Conservation (phyloP, 148 eudicot genomes). For the Rhododendron griersonianum region DNA sequence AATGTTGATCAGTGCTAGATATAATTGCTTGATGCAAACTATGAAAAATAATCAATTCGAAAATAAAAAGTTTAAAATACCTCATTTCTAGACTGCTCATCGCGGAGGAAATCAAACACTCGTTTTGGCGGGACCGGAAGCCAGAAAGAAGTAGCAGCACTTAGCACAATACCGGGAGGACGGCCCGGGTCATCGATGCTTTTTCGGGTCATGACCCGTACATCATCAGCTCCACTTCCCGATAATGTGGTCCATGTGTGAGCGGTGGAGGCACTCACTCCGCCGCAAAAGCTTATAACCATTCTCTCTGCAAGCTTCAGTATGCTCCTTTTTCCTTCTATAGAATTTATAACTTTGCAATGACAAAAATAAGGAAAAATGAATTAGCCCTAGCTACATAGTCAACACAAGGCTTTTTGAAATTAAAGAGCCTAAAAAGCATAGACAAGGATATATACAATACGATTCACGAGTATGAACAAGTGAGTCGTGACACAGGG, state of each 20-base stretch:
- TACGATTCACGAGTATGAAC: too few species aligned
- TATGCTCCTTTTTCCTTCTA: conserved; percentile 31
- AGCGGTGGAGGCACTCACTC: conserved; percentile 7
- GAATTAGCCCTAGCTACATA: neutral
- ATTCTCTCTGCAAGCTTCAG: conserved; percentile 5
- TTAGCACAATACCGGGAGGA: conserved; percentile 43
- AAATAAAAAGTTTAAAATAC: conserved; percentile 5
- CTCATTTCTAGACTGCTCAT: conserved; percentile 26
- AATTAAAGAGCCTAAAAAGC: neutral
- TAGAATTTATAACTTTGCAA: conserved; percentile 15
- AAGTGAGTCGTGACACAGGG: too few species aligned
- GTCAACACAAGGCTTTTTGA: neutral
- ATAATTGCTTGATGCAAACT: too few species aligned
- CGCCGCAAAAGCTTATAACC: neutral
- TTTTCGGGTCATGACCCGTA: conserved; percentile 38
- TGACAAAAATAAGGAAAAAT: neutral
- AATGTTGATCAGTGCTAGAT: neutral
- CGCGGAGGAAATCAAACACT: conserved; percentile 41
- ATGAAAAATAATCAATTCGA: neutral
- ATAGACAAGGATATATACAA: neutral
- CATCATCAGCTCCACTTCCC: conserved; percentile 36
- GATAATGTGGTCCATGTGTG: conserved; percentile 33
- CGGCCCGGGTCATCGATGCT: conserved; percentile 37
- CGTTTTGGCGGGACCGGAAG: conserved; percentile 39
- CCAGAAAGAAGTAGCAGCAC: conserved; percentile 50